Percentiles rank a stretch among this genome's conserved stretches.
Conservation (phyloP, 164 flowering plant species). For the Tinospora cordifolia region DNA sequence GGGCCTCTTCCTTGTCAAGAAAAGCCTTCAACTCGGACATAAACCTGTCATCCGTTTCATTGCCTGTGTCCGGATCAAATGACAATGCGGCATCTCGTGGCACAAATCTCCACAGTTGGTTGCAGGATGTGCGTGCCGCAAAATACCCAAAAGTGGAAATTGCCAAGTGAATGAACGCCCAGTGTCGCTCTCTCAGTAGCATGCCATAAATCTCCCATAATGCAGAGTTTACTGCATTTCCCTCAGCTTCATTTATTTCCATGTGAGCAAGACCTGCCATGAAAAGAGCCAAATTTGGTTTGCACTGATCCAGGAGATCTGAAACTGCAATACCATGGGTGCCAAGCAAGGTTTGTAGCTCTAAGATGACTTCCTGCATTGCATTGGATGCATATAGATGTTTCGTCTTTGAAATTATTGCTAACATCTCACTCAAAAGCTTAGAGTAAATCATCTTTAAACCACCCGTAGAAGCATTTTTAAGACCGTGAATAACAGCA, state of each 20-base stretch:
- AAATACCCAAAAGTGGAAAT: slow-evolving; percentile 74
- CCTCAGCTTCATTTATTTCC: slow-evolving; percentile 50
- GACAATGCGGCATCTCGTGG: slow-evolving; percentile 85
- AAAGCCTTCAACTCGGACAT: slow-evolving; percentile 71
- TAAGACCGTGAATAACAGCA: slow-evolving; percentile 34
- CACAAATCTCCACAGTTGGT: slow-evolving; percentile 83
- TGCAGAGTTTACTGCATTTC: slow-evolving; percentile 41
- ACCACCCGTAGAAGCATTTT: slow-evolving; percentile 27
- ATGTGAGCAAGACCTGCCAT: slow-evolving; percentile 60
- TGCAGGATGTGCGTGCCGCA: slow-evolving; percentile 68
- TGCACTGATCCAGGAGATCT: slow-evolving; percentile 42
- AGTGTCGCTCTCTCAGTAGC: slow-evolving; percentile 70
- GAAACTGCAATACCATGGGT: slow-evolving; percentile 21
- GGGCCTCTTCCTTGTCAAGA: slow-evolving; percentile 75
- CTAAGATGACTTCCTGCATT: slow-evolving; percentile 57
- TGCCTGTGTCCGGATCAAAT: slow-evolving; percentile 51
- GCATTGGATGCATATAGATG: slow-evolving; percentile 47
- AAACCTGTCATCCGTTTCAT: slow-evolving; percentile 45
- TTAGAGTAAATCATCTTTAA: slow-evolving; percentile 29
- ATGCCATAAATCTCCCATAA: slow-evolving; percentile 68
- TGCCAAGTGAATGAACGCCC: slow-evolving; percentile 76
- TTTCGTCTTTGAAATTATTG: slow-evolving; percentile 50
- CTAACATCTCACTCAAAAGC: slow-evolving; percentile 54
- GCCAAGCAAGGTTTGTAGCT: slow-evolving; percentile 60
- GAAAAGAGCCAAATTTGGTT: slow-evolving; percentile 59